Percentiles rank a stretch among this genome's conserved stretches.
Conservation (phyloP, 352 stramenopile genomes). For the Phytophthora cactorum region DNA sequence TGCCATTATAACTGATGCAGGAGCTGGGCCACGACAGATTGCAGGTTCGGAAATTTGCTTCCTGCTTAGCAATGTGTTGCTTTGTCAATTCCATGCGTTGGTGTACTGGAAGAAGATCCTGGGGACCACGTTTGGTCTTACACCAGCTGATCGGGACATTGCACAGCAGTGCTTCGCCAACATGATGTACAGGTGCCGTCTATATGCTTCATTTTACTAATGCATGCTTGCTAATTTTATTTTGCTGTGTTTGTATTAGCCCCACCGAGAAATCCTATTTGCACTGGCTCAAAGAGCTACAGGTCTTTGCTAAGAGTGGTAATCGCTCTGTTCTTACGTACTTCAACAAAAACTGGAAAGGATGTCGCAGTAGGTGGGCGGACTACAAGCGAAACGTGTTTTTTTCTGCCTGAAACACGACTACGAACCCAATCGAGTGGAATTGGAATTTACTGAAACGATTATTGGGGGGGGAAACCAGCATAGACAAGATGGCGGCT, state of each 20-base stretch:
- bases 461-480: background rate
- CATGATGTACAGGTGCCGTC: too few relatives aligned
- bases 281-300: background rate
- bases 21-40: background rate
- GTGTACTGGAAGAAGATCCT: background rate
- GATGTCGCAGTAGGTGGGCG: background rate
- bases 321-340: background rate
- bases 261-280: background rate
- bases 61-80: background rate
- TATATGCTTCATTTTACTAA: too few relatives aligned
- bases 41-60: background rate
- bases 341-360: background rate
- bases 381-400: background rate
- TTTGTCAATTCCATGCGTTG: background rate
- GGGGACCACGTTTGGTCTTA: background rate
- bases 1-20: constrained; percentile 4
- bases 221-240: too few relatives aligned
- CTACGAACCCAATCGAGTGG: background rate
- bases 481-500: background rate
- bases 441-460: constrained; percentile 3
- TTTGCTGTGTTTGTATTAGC: background rate
- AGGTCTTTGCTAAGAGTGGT: background rate
- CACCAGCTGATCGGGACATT: background rate
- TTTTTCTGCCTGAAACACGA: background rate
- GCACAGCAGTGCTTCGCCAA: too few relatives aligned